Percentiles rank a stretch among this genome's conserved stretches.
Evolutionary conservation across 257 asterid genomes (phyloP).

Genomic region (Rauvolfia tetraphylla): DNA sequence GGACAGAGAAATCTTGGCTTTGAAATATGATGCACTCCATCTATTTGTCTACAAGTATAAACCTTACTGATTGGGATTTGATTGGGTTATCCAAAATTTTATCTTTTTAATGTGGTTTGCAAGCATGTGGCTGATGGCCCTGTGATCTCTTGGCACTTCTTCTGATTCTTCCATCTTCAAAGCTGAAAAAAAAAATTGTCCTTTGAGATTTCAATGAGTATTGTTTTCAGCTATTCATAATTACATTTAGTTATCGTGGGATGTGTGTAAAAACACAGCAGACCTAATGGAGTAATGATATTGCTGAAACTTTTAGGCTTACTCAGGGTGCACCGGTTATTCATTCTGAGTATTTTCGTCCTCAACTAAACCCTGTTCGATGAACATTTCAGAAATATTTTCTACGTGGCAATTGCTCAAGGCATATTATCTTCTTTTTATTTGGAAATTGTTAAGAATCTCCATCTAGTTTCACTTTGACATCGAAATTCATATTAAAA

Average conservation of each 20-base stretch:
- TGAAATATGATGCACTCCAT: not conserved
- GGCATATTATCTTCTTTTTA: not conserved
- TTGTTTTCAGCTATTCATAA: not conserved
- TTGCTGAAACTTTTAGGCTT: not conserved
- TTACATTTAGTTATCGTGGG: not conserved
- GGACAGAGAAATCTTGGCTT: not conserved
- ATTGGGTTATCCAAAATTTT: not conserved
- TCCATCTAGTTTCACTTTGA: not conserved
- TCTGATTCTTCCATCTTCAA: slow-evolving; percentile 1
- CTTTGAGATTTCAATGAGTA: not conserved
- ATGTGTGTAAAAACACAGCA: not conserved
- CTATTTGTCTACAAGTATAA: not conserved
- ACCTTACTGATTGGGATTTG: not conserved
- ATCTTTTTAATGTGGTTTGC: not conserved
- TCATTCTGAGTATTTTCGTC: not conserved
- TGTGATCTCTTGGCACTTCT: not conserved
- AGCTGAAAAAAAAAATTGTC: not conserved
- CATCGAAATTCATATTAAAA: not conserved
- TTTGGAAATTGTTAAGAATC: not conserved
- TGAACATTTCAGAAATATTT: not conserved
- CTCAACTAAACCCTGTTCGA: not conserved
- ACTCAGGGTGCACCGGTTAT: not conserved
- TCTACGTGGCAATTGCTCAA: not conserved
- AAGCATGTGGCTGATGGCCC: not conserved
- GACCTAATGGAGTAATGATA: not conserved